Evolutionary conservation across 768 basidiomycete genomes (phyloP).

Genomic region (Asterophora parasitica): DNA sequence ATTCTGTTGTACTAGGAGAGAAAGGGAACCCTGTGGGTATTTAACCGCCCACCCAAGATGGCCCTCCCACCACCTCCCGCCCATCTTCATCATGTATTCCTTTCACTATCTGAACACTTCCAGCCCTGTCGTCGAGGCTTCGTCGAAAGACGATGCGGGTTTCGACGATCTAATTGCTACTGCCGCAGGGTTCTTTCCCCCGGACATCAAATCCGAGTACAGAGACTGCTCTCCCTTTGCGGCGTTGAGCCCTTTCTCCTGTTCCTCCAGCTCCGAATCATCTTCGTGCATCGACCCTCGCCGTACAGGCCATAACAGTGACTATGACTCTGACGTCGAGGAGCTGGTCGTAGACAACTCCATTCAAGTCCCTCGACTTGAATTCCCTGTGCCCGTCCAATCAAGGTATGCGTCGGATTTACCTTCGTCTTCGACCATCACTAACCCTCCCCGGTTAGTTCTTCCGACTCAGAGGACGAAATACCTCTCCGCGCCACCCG

Average conservation of each 20-base stretch:
- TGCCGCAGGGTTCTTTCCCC: constrained; percentile 11
- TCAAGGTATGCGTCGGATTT: neutral
- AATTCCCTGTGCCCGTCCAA: neutral
- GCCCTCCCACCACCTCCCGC: neutral
- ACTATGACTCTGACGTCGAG: constrained; percentile 6
- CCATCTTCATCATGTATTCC: constrained; percentile 7
- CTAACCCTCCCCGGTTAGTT: neutral
- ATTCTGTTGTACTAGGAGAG: constrained; percentile 7
- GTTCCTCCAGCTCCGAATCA: constrained; percentile 8
- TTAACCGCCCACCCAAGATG: constrained; percentile 11
- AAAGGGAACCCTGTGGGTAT: constrained; percentile 8
- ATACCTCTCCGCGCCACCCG: neutral
- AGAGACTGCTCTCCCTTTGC: neutral
- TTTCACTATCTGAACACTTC: constrained; percentile 9
- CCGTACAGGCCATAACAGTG: neutral
- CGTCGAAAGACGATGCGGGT: constrained; percentile 14
- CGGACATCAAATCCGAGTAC: constrained; percentile 4
- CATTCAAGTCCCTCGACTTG: neutral
- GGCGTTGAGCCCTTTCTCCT: constrained; percentile 6
- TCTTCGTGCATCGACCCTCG: neutral
- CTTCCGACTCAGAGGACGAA: neutral
- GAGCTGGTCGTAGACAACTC: neutral
- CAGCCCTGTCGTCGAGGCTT: constrained; percentile 15
- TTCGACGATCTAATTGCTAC: constrained; percentile 15
- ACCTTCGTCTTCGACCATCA: neutral